Evolutionary conservation across 306 rosid genomes (phyloP).

Genomic region (Benincasa hispida): DNA sequence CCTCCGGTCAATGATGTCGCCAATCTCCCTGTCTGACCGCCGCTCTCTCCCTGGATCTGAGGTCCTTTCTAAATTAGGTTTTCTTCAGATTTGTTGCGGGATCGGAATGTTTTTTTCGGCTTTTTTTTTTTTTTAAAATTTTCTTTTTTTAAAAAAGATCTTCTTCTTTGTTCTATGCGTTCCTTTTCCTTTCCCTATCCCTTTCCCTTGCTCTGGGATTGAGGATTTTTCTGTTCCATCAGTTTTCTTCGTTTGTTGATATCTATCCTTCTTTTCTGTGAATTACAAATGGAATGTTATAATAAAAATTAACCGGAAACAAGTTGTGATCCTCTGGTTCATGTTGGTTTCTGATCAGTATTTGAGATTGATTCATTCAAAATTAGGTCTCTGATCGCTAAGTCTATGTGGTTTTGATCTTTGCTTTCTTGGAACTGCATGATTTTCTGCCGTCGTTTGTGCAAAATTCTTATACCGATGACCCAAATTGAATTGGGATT

Average conservation of each 20-base stretch:
- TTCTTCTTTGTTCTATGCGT: not conserved
- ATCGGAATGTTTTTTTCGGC: not conserved
- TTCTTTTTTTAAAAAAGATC: not conserved
- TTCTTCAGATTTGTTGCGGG: not conserved
- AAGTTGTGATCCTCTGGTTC: not conserved
- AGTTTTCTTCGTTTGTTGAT: not conserved
- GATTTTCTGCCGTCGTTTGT: not conserved
- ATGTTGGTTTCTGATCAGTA: not conserved
- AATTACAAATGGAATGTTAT: not conserved
- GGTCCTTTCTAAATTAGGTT: not conserved
- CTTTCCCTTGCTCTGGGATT: not conserved
- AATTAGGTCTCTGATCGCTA: too few relatives aligned
- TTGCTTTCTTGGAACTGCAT: not conserved
- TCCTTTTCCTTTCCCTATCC: not conserved
- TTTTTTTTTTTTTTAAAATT: too few relatives aligned
- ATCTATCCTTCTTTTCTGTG: not conserved
- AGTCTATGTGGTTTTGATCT: not conserved
- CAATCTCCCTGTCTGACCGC: constrained; percentile 30
- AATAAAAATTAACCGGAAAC: not conserved
- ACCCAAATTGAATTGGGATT: not conserved
- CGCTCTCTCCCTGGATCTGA: not conserved
- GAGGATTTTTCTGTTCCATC: not conserved
- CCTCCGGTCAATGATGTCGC: constrained; percentile 27
- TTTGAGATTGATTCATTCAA: not conserved
- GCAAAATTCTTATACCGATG: not conserved